These are phyloP conservation scores for Fusarium lyarnte DNA, from an alignment of 2,329 filamentous ascomycete genomes.

Conservation along the genomic window DNA sequence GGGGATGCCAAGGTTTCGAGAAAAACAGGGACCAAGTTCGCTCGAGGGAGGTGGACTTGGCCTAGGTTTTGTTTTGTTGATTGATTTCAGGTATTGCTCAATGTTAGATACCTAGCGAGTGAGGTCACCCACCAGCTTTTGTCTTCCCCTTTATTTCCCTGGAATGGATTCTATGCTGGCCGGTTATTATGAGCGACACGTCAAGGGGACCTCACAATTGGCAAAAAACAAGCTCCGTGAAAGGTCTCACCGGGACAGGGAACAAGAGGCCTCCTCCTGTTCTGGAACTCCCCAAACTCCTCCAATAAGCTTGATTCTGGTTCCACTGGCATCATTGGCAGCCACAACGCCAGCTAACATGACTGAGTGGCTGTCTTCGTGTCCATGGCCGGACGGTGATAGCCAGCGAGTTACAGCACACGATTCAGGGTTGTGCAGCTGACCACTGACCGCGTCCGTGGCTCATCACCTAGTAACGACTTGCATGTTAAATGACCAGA, in stretches of 20 bases:
- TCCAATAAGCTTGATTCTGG: conserved; percentile 21
- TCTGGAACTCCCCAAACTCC: neutral
- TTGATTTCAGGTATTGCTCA: neutral
- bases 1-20: conserved; percentile 23
- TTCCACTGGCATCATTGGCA: conserved; percentile 1
- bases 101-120: neutral
- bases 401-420: neutral
- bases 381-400: neutral
- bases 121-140: conserved; percentile 17
- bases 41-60: conserved; percentile 14
- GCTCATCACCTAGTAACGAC: neutral
- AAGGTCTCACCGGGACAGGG: neutral
- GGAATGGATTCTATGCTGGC: conserved; percentile 1
- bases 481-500: neutral
- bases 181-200: conserved; percentile 17
- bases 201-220: conserved; percentile 16
- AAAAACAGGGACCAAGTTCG: neutral
- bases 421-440: conserved; percentile 8
- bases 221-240: neutral
- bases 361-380: neutral
- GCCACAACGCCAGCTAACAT: neutral
- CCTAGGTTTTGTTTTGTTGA: conserved; percentile 16
- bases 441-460: neutral
- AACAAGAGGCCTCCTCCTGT: conserved; percentile 30
- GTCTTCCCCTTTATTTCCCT: conserved; percentile 25